Conservation (phyloP, 768 basidiomycete species). For the Lentinula detonsa region DNA sequence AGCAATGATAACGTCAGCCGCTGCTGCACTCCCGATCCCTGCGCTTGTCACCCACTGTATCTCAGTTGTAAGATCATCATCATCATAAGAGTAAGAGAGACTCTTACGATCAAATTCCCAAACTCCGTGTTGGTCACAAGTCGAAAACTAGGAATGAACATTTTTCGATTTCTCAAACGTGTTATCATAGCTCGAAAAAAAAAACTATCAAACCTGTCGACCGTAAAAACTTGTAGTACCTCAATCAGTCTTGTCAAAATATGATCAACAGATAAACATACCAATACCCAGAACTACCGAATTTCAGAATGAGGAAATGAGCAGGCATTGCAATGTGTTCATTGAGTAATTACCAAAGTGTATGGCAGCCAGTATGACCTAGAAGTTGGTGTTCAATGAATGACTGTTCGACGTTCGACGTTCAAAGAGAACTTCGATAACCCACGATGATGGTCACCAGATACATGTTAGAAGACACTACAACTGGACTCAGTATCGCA, state of each 20-base stretch:
- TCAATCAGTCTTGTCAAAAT: neutral
- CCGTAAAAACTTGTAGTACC: conserved; percentile 33
- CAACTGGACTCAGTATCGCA: neutral
- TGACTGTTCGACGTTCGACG: neutral
- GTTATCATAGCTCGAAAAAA: neutral
- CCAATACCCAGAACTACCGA: conserved; percentile 33
- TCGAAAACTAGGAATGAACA: conserved; percentile 22
- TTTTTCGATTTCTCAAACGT: conserved; percentile 5
- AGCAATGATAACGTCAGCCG: conserved; percentile 45
- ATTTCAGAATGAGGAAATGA: neutral
- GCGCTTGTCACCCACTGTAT: conserved; percentile 42
- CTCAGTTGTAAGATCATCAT: neutral
- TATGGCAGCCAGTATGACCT: conserved; percentile 34
- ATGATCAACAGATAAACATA: conserved; percentile 12
- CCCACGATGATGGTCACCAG: conserved; percentile 38
- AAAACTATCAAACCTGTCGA: conserved; percentile 28
- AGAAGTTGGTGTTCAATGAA: neutral
- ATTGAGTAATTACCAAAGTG: conserved; percentile 34
- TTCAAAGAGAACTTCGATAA: neutral
- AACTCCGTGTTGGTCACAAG: conserved; percentile 26
- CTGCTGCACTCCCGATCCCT: conserved; percentile 42
- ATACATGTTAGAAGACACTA: conserved; percentile 39
- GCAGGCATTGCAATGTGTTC: neutral
- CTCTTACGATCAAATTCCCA: conserved; percentile 28
- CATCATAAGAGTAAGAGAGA: neutral